Percentiles rank a stretch among this genome's conserved stretches.
Conservation (phyloP, 176 grass and related monocot genomes). For the Luzula sylvatica region DNA sequence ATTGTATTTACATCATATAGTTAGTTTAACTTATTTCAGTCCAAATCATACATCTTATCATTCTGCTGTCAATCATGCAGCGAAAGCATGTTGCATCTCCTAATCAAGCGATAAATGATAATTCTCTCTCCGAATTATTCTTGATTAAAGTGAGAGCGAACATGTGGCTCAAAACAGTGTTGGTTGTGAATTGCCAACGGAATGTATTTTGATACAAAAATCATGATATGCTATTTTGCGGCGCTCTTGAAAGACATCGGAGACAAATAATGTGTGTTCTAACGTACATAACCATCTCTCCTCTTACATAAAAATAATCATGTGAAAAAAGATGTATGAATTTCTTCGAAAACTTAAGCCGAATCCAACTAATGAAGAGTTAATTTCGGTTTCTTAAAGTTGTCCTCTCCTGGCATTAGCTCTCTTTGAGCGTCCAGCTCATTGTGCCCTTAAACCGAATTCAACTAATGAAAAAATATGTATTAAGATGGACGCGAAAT, state of each 20-base stretch:
- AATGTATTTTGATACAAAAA: slow-evolving; percentile 5
- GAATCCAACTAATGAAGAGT: slow-evolving; percentile 13
- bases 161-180: slow-evolving; percentile 12
- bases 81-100: too few relatives aligned
- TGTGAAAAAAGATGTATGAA: slow-evolving; percentile 28
- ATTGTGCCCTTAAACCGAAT: too few relatives aligned
- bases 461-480: too few relatives aligned
- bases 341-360: slow-evolving; percentile 23
- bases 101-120: slow-evolving; percentile 10
- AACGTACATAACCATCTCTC: background rate
- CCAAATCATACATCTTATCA: too few relatives aligned
- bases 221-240: slow-evolving; percentile 1
- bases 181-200: slow-evolving; percentile 8
- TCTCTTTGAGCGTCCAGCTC: too few relatives aligned
- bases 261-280: too few relatives aligned
- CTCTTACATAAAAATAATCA: slow-evolving; percentile 9
- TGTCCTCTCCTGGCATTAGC: too few relatives aligned
- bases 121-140: slow-evolving; percentile 8
- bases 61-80: too few relatives aligned
- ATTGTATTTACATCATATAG: too few relatives aligned
- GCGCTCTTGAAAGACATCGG: background rate
- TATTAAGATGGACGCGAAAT: too few relatives aligned
- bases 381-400: too few relatives aligned
- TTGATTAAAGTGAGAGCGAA: background rate
- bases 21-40: too few relatives aligned